Evolutionary conservation across 1,139 yeast species (phyloP), one percentile per base, ranked within the genome.

Genomic region (Geotrichum phurueaensis): DNA sequence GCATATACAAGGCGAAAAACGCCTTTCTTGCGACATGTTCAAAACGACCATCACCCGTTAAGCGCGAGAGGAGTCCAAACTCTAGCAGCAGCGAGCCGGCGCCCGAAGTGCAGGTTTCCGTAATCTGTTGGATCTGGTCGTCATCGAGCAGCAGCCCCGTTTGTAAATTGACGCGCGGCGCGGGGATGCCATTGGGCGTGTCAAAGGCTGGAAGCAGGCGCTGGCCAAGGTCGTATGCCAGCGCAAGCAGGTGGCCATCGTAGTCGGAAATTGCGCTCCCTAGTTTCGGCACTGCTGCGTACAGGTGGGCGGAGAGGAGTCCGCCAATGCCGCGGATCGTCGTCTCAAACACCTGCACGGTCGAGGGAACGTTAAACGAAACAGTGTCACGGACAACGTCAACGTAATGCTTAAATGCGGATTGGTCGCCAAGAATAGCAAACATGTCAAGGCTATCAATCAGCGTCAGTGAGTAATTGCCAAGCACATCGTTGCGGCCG

Each of bases 281-380:
- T 60, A 77, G 72, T 31, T 79, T 73, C 0, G 80, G 78, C 66
- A 87, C 91, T 0, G 85, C 77, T 0, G 88, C 87, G 67, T 87
- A 84, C 57, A 90, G 73, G 74, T 92, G 98, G 0, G 89, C 83
- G 1, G 94, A 85, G 27, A 91, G 68, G 47, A 91, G 75, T 0
- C 96, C 91, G 0, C 97, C 97, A 53, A 91, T 71, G 1, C 88
- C 81, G 56, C 97, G 75, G 23, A 91, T 91, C 3, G 91, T 84
- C 5, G 89, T 81, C 72, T 91, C 98, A 73, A 91, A 91, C 3
- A 91, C 96, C 68, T 90, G 97, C 0, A 91, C 87, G 0, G 85
- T 82, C 2, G 90, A 80, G 65, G 89, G 83, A 51, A 84, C 79
- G 52, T 84, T 78, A 69, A 89, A 90, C 23, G 79, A 69, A 0